Conservation (phyloP, 768 basidiomycete genomes). For the Pholiota conissans region DNA sequence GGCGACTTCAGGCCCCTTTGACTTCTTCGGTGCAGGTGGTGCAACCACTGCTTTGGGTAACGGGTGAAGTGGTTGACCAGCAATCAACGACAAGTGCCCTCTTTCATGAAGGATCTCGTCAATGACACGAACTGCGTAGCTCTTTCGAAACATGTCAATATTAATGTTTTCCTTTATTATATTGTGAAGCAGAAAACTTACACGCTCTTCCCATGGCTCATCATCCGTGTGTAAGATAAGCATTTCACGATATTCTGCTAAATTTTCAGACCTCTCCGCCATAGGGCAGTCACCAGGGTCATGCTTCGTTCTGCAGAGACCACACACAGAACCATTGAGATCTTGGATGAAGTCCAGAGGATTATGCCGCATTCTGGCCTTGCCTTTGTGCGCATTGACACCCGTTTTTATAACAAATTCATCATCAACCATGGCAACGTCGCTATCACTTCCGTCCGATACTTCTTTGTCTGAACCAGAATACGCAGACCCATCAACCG, state of each 20-base stretch:
- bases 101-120: slow-evolving; percentile 61
- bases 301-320: slow-evolving; percentile 61
- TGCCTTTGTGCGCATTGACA: slow-evolving; percentile 12
- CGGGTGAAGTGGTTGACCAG: slow-evolving; percentile 63
- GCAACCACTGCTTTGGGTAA: slow-evolving; percentile 33
- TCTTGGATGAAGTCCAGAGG: background rate
- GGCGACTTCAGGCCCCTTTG: background rate
- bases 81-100: slow-evolving; percentile 55
- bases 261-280: slow-evolving; percentile 63
- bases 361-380: slow-evolving; percentile 13
- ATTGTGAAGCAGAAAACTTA: slow-evolving; percentile 30
- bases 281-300: slow-evolving; percentile 57
- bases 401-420: slow-evolving; percentile 13
- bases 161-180: slow-evolving; percentile 7
- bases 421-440: slow-evolving; percentile 18
- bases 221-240: slow-evolving; percentile 62
- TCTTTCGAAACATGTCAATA: slow-evolving; percentile 33
- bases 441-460: slow-evolving; percentile 24
- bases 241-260: slow-evolving; percentile 70
- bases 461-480: slow-evolving; percentile 26
- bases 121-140: slow-evolving; percentile 66
- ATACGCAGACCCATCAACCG: slow-evolving; percentile 32
- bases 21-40: slow-evolving; percentile 16
- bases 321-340: slow-evolving; percentile 40
- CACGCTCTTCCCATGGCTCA: slow-evolving; percentile 67